Evolutionary conservation across 495 filamentous ascomycete species (phyloP).

Genomic region (Penicillium silybi): DNA sequence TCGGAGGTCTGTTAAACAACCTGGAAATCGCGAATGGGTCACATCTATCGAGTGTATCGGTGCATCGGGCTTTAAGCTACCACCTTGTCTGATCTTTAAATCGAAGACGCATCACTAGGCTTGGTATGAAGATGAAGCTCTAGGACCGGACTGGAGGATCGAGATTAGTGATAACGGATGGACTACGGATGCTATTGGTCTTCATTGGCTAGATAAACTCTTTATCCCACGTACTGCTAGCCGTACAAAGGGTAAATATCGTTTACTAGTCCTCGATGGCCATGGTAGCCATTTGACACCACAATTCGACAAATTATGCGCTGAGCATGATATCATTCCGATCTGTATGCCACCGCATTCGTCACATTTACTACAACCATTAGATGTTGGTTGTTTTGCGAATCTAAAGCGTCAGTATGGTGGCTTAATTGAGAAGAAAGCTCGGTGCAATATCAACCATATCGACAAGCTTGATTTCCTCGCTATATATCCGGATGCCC

Average conservation of each 20-base stretch:
- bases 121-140: conserved; percentile 1
- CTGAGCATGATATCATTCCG: not conserved
- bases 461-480: too few relatives aligned
- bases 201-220: conserved; percentile 12
- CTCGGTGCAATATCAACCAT: not conserved
- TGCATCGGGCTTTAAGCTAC: conserved; percentile 21
- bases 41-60: conserved; percentile 34
- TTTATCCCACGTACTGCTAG: conserved; percentile 11
- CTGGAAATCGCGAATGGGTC: too few relatives aligned
- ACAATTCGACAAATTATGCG: not conserved
- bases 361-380: not conserved
- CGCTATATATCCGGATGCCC: not conserved
- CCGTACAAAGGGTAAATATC: not conserved
- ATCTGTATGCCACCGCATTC: too few relatives aligned
- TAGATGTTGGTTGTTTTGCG: not conserved
- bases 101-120: conserved; percentile 7
- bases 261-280: not conserved
- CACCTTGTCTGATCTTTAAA: conserved; percentile 27
- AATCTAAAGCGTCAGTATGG: not conserved
- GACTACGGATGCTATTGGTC: conserved; percentile 25
- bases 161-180: conserved; percentile 25
- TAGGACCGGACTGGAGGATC: not conserved
- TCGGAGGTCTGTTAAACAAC: conserved; percentile 19
- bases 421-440: not conserved
- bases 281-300: too few relatives aligned